These are phyloP conservation scores for Arthrobotrys musiformis DNA, from an alignment of 2,329 filamentous ascomycete genomes.

Conservation along the genomic window DNA sequence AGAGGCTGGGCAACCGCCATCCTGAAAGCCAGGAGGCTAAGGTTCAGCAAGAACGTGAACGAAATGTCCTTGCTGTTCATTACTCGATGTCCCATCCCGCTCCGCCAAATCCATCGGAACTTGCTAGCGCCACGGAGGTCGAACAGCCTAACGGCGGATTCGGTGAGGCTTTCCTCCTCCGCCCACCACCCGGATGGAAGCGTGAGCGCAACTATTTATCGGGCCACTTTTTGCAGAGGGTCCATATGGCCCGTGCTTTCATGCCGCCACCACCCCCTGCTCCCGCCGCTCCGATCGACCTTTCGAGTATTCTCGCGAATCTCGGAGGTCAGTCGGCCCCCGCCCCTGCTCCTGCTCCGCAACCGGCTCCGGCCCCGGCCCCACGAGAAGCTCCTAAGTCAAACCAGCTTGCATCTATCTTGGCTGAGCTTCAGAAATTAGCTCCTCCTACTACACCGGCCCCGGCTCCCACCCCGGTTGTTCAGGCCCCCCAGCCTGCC, in stretches of 20 bases:
- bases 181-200: conserved; percentile 49
- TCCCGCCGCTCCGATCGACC: conserved; percentile 19
- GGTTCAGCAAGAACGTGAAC: conserved; percentile 46
- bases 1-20: conserved; percentile 43
- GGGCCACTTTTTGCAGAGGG: conserved; percentile 36
- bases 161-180: conserved; percentile 39
- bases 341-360: not conserved
- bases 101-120: conserved; percentile 33
- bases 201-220: conserved; percentile 37
- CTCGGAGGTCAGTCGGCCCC: conserved; percentile 19
- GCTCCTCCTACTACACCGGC: conserved; percentile 19
- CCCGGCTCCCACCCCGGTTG: not conserved
- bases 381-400: conserved; percentile 27
- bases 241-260: conserved; percentile 37
- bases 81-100: conserved; percentile 47
- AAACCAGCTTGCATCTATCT: conserved; percentile 39
- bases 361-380: not conserved
- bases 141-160: not conserved
- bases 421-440: conserved; percentile 43
- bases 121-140: conserved; percentile 38
- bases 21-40: conserved; percentile 40
- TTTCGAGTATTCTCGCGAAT: conserved; percentile 52
- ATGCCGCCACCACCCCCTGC: conserved; percentile 8
- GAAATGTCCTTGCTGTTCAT: conserved; percentile 47
- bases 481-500: conserved; percentile 29